These are phyloP conservation scores for Serendipita sp. DNA, from an alignment of 768 basidiomycete genomes.

Conservation along the genomic window DNA sequence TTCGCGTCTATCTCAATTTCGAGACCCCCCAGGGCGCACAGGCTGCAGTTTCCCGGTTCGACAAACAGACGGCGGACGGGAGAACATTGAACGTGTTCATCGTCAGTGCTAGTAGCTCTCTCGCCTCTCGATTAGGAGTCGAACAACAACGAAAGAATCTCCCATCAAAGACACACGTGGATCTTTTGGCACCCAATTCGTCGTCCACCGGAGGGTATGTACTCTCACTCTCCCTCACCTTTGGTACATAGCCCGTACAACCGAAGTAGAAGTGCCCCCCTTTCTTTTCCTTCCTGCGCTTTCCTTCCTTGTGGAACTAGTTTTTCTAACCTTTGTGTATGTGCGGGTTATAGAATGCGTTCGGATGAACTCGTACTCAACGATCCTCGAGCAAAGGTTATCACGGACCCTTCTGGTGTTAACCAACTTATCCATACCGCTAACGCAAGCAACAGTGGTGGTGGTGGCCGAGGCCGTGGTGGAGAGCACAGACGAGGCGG, in stretches of 20 bases:
- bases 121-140: neutral
- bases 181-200: constrained; percentile 7
- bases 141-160: neutral
- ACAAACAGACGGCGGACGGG: constrained; percentile 73
- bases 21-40: constrained; percentile 45
- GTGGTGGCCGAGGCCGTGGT: constrained; percentile 13
- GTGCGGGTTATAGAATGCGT: constrained; percentile 43
- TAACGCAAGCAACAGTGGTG: constrained; percentile 31
- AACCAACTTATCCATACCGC: constrained; percentile 21
- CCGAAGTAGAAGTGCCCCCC: too few species aligned
- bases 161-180: constrained; percentile 10
- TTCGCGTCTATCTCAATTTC: constrained; percentile 58
- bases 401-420: constrained; percentile 49
- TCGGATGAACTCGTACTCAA: constrained; percentile 58
- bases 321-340: too few species aligned
- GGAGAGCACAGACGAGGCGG: constrained; percentile 17
- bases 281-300: too few species aligned
- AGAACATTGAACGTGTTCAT: constrained; percentile 50
- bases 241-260: too few species aligned
- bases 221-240: neutral
- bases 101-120: constrained; percentile 28
- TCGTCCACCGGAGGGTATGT: constrained; percentile 7
- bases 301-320: too few species aligned
- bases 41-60: constrained; percentile 55
- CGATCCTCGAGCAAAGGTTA: constrained; percentile 50